Base-by-base conservation (phyloP, 495 filamentous ascomycete genomes). In the Clohesyomyces aquaticus region DNA sequence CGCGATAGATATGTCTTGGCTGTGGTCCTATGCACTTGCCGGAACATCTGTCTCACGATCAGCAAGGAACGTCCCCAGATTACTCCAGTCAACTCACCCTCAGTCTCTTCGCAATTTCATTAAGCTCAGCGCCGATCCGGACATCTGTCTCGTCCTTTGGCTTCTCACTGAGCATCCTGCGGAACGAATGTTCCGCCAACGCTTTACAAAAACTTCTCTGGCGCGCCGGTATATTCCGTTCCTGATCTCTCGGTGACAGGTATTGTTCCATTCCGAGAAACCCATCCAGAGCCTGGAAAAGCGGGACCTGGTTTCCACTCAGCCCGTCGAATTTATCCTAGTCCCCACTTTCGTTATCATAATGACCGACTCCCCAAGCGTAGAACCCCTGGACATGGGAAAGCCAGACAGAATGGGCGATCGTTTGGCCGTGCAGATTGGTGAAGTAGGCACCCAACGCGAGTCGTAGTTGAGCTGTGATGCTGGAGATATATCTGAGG, bases 201-300 rank as follows among this genome's bases (percentile, higher is more conserved):
- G n/a, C n/a, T n/a, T n/a, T n/a, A n/a, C n/a, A n/a, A n/a, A n/a
- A n/a, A n/a, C n/a, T n/a, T n/a, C 48, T 8, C 25, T 51, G 48
- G 4, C 19, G 4, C 3, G 4, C 6, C 16, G 48, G 48, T 2
- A 51, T n/a, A 26, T 51, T 9, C 4, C 48, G 48, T 4, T 23
- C 6, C 6, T 9, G 48, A 28, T 51, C 19, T 27, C 32, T 45
- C 9, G 28, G 10, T 27, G 48, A 26, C 26, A 80, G 72, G 45
- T 80, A 82, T 3, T 62, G 59, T 38, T 77, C 74, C 12, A 81
- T 27, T 2, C 75, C 77, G 16, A 82, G 63, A 50, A 79, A 79
- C 2, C 73, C 74, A 69, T 82, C 79, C 18, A 80, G 28, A 0
- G 71, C 72, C 46, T 77, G 73, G 63, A 80, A 81, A 19, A 79